These are phyloP conservation scores for Xylaria sp. DNA, from an alignment of 2,329 filamentous ascomycete genomes.

Conservation along the genomic window DNA sequence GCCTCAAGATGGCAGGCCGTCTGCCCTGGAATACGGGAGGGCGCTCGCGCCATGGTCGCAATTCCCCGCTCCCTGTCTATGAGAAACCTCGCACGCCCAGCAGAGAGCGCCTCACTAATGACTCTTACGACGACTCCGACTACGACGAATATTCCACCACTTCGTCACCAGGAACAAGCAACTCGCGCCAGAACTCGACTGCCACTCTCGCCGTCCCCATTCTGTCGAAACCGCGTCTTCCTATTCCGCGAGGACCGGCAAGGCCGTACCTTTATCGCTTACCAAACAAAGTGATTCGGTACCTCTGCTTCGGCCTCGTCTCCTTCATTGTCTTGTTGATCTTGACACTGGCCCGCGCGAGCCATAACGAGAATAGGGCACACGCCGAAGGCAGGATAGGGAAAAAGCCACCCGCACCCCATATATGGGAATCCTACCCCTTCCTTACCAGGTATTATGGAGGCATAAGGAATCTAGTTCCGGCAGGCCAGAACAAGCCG, in stretches of 20 bases:
- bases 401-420: constrained; percentile 66
- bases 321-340: constrained; percentile 80
- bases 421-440: constrained; percentile 83
- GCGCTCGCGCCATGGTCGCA: constrained; percentile 57
- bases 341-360: constrained; percentile 76
- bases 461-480: constrained; percentile 78
- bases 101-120: constrained; percentile 64
- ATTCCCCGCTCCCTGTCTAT: constrained; percentile 60
- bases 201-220: constrained; percentile 57
- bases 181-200: constrained; percentile 65
- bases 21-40: constrained; percentile 58
- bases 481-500: constrained; percentile 72
- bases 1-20: constrained; percentile 58
- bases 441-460: constrained; percentile 92
- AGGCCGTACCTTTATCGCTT: constrained; percentile 66
- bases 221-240: constrained; percentile 50
- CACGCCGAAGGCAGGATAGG: constrained; percentile 63
- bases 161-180: constrained; percentile 58
- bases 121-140: constrained; percentile 58
- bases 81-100: constrained; percentile 54
- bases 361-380: constrained; percentile 73
- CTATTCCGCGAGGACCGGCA: constrained; percentile 47
- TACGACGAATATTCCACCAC: constrained; percentile 54
- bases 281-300: constrained; percentile 78
- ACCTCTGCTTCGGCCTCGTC: constrained; percentile 78